Base-by-base conservation (phyloP, 2,329 filamentous ascomycete species). In the Sporothrix phasma region DNA sequence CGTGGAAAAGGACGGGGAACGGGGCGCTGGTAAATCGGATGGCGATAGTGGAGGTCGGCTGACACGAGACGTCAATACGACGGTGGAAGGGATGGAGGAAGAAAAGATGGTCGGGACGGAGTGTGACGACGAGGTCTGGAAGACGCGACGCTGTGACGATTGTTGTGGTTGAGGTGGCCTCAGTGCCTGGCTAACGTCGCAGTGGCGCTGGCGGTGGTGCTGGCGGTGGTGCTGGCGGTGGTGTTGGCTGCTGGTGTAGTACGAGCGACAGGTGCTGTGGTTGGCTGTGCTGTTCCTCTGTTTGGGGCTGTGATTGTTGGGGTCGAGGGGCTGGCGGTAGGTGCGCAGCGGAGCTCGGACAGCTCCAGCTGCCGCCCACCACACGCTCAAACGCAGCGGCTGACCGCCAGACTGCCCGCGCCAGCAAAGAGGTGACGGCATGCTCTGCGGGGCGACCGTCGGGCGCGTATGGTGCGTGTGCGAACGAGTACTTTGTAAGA, bases 101-200 rank as follows among this genome's bases (percentile, higher is more conserved):
- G 69, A 70, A 54, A 46, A 53, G 22, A 67, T 68, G 51, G 67
- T 65, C 61, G 67, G 68, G 45, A 46, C 26, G 34, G 64, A 13
- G 22, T 17, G 29, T 7, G 68, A 69, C 22, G 69, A 69, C 49
- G 68, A 70, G 31, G 73, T 73, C 67, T 72, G 71, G 62, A 70
- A 75, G 46, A 73, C 70, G 65, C 69, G 70, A 26, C 68, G 63
- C n/a, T 68, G 67, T 8, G 61, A 64, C 39, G 43, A 17, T 29
- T 49, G 67, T 65, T 70, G 71, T 68, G 70, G 72, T 67, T 71
- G 72, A 74, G 68, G 72, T 75, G 73, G 70, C 73, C 71, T 72
- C 63, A 71, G 63, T 67, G 66, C 69, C 64, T 68, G 64, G 61
- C 66, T 54, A 61, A 70, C 68, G 68, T 69, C 67, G 22, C 31